phyloP scores from a whole-genome alignment of 1,139 yeast genomes.

The Suhomyces wounanorum region DNA sequence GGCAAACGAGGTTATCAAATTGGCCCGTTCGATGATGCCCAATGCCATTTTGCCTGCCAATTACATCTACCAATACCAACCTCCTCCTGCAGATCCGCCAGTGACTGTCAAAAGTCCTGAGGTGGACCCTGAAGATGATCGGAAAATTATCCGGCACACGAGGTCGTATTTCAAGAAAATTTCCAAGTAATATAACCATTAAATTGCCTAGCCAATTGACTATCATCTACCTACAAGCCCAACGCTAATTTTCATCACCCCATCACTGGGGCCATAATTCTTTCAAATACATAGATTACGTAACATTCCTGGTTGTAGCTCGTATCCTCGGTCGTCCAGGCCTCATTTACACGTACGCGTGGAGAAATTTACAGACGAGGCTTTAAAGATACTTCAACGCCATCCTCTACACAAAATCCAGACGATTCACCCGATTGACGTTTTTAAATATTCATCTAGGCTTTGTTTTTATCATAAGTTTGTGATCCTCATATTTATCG shows the following conservation, averaged over 20 bases:
- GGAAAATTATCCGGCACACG: conserved; percentile 39
- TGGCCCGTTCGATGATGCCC: conserved; percentile 74
- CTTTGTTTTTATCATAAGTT: neutral
- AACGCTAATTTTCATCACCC: neutral
- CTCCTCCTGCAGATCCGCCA: conserved; percentile 14
- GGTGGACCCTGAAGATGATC: conserved; percentile 34
- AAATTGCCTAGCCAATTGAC: neutral
- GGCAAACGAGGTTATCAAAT: conserved; percentile 67
- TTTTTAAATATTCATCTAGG: neutral
- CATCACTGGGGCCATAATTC: neutral
- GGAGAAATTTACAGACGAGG: conserved; percentile 1
- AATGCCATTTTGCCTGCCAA: conserved; percentile 46
- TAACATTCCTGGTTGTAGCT: neutral
- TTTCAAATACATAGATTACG: neutral
- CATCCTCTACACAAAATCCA: neutral
- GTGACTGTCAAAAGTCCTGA: conserved; percentile 23
- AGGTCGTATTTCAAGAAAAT: conserved; percentile 40
- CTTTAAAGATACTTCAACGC: neutral
- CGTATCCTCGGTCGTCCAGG: conserved; percentile 1
- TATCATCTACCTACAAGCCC: neutral
- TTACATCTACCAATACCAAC: conserved; percentile 36
- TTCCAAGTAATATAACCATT: conserved; percentile 2
- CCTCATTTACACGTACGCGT: neutral
- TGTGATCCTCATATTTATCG: neutral
- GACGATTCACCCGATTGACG: neutral